Conservation (phyloP, 202 grass and related monocot species). For the Schoenoplectus triqueter region DNA sequence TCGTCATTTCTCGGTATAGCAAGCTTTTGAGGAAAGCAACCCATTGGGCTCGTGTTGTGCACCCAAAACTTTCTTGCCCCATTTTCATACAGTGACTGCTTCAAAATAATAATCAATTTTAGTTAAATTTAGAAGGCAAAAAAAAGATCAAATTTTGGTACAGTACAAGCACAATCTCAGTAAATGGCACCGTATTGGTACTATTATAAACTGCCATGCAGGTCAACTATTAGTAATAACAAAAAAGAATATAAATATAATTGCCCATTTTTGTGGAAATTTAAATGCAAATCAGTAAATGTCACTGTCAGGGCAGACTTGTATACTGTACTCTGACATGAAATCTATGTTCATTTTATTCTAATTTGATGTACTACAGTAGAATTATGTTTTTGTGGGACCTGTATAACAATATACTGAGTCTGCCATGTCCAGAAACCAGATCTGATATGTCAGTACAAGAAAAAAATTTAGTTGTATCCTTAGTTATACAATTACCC, state of each 20-base stretch:
- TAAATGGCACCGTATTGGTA: background rate
- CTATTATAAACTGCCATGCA: background rate
- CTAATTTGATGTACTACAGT: background rate
- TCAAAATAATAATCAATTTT: background rate
- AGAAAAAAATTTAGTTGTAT: background rate
- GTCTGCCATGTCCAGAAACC: background rate
- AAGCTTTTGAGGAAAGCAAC: constrained; percentile 78
- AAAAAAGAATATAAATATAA: background rate
- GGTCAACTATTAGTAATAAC: background rate
- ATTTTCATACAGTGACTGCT: constrained; percentile 58
- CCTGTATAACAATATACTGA: background rate
- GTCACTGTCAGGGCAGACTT: background rate
- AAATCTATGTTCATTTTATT: constrained; percentile 4
- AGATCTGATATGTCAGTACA: background rate
- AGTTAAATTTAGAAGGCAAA: constrained; percentile 7
- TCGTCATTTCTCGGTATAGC: constrained; percentile 48
- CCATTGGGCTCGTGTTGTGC: constrained; percentile 70
- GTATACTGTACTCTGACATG: background rate
- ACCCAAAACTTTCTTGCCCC: constrained; percentile 87
- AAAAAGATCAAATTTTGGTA: constrained; percentile 8
- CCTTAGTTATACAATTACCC: background rate
- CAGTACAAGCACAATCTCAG: background rate
- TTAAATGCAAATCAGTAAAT: background rate
- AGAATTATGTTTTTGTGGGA: background rate
- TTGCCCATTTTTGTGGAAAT: background rate